A percentile compares a stretch with the other conserved stretches of the same genome.
Evolutionary conservation across 169 alveolate species (phyloP).

Genomic region (Theileria luwenshuni): DNA sequence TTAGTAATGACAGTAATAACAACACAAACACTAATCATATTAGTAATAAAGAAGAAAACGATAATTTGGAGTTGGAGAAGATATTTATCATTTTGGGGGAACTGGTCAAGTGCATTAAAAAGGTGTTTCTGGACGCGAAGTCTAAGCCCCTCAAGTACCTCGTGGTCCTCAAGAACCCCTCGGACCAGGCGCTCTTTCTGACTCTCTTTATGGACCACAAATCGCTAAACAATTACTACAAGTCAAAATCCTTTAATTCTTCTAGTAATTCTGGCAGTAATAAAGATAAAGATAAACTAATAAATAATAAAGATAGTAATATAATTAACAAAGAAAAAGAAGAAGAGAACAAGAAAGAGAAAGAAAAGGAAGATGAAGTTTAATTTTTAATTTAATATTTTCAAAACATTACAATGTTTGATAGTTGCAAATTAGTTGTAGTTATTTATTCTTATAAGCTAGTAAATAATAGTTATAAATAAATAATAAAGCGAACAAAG

Average conservation of each 20-base stretch:
- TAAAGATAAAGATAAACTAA: too few species aligned
- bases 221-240: slow-evolving; percentile 21
- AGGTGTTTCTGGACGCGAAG: slow-evolving; percentile 39
- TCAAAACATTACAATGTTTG: background rate
- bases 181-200: slow-evolving; percentile 37
- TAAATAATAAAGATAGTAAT: too few species aligned
- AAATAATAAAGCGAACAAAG: too few species aligned
- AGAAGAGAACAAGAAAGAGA: too few species aligned
- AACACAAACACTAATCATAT: too few species aligned
- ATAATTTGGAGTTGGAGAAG: slow-evolving; percentile 53
- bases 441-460: background rate
- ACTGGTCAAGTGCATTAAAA: slow-evolving; percentile 46
- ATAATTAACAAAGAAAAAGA: too few species aligned
- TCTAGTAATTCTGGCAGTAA: too few species aligned
- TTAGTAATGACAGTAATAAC: too few species aligned
- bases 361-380: too few species aligned
- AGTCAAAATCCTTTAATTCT: too few species aligned
- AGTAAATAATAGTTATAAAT: background rate
- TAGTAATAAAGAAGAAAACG: slow-evolving; percentile 33
- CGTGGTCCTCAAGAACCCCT: slow-evolving; percentile 42
- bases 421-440: background rate
- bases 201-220: slow-evolving; percentile 23
- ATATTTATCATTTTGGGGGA: slow-evolving; percentile 59
- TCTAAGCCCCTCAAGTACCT: slow-evolving; percentile 54
- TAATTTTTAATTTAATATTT: background rate